Evolutionary conservation across 805 yeast species (phyloP).

Genomic region (Metschnikowia colocasiae): DNA sequence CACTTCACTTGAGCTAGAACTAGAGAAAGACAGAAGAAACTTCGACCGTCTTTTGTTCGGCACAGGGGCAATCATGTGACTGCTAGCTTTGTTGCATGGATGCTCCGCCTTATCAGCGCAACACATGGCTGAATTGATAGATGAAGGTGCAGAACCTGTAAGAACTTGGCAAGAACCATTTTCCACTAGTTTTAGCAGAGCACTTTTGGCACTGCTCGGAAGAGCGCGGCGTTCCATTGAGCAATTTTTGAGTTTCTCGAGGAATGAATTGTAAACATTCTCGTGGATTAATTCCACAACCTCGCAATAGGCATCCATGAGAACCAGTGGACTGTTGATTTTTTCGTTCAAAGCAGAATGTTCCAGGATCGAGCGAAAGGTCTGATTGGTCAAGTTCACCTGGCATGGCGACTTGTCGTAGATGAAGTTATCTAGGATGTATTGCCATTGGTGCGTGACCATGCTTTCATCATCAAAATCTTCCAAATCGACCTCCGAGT

Average conservation of each 20-base stretch:
- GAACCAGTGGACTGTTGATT: conserved; percentile 27
- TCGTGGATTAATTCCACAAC: conserved; percentile 32
- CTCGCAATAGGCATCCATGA: conserved; percentile 30
- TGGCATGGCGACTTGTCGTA: conserved; percentile 43
- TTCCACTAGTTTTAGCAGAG: not conserved
- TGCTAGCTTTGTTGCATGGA: not conserved
- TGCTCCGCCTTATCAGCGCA: not conserved
- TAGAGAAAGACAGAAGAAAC: conserved; percentile 10
- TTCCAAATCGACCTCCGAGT: not conserved
- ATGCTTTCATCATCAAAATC: conserved; percentile 5
- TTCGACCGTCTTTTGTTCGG: conserved; percentile 12
- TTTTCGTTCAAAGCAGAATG: conserved; percentile 14
- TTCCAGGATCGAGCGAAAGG: conserved; percentile 26
- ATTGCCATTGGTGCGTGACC: conserved; percentile 31
- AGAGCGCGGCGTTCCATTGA: not conserved
- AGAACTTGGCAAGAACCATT: not conserved
- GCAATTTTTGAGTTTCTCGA: not conserved
- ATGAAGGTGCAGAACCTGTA: not conserved
- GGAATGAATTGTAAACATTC: conserved; percentile 26
- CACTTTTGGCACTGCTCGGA: conserved; percentile 1
- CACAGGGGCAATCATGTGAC: conserved; percentile 10
- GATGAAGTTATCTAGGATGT: conserved; percentile 41
- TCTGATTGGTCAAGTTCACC: conserved; percentile 44
- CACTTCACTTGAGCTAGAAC: conserved; percentile 11
- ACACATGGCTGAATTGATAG: not conserved